Evolutionary conservation across 1,139 yeast genomes (phyloP).

Genomic region (Blastobotrys apis): DNA sequence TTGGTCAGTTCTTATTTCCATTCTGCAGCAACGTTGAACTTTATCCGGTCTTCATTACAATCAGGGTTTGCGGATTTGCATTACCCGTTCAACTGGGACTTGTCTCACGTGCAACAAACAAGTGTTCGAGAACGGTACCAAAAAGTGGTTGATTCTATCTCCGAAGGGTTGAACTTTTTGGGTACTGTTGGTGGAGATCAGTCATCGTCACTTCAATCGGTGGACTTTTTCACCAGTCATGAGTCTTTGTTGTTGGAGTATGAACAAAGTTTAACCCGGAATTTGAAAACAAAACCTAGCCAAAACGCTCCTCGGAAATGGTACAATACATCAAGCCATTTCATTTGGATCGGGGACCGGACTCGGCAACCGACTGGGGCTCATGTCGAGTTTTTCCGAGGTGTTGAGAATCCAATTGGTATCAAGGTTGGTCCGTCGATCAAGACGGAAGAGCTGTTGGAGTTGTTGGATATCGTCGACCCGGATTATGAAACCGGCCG

Average conservation of each 20-base stretch:
- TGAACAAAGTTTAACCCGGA: conserved; percentile 42
- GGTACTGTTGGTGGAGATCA: conserved; percentile 39
- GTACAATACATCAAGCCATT: conserved; percentile 44
- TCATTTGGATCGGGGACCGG: conserved; percentile 45
- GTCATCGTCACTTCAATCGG: conserved; percentile 30
- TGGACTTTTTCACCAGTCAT: conserved; percentile 42
- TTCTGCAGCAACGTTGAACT: conserved; percentile 44
- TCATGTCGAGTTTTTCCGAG: conserved; percentile 45
- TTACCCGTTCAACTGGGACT: conserved; percentile 41
- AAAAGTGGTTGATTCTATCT: conserved; percentile 36
- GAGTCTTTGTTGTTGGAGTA: conserved; percentile 42
- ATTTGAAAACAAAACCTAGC: conserved; percentile 17
- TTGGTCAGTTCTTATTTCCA: conserved; percentile 44
- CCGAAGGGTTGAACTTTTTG: conserved; percentile 40
- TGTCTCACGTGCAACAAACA: conserved; percentile 40
- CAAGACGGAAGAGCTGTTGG: conserved; percentile 37
- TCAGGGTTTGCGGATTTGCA: conserved; percentile 43
- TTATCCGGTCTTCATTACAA: conserved; percentile 36
- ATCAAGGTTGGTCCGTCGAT: conserved; percentile 44
- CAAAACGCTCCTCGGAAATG: conserved; percentile 29
- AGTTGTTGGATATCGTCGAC: conserved; percentile 40
- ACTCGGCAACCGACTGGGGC: conserved; percentile 44
- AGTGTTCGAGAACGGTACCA: conserved; percentile 38
- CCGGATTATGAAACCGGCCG: conserved; percentile 39
- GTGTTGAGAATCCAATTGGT: conserved; percentile 43